Conservation (phyloP, 495 filamentous ascomycete genomes). For the Darksidea phi region DNA sequence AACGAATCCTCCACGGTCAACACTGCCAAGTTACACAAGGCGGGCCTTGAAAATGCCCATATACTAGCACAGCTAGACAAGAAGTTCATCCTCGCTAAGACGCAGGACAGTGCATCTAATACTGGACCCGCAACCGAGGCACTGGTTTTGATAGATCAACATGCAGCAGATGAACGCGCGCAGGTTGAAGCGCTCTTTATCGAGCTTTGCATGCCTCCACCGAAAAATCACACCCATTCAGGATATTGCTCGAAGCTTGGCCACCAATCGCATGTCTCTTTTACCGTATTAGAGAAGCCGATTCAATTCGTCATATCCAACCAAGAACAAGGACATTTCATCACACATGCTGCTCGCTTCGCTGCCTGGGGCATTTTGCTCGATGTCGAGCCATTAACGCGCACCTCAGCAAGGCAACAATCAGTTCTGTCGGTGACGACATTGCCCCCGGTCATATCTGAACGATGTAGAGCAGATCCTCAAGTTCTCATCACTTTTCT, state of each 20-base stretch:
- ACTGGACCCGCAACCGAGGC: constrained; percentile 26
- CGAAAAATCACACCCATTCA: neutral
- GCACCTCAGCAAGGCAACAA: constrained; percentile 12
- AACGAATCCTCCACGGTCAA: constrained; percentile 34
- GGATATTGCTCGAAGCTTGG: constrained; percentile 33
- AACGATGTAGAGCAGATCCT: constrained; percentile 72
- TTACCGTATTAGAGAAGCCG: constrained; percentile 48
- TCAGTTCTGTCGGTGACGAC: constrained; percentile 46
- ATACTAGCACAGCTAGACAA: constrained; percentile 81
- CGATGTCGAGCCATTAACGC: constrained; percentile 34
- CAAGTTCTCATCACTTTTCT: constrained; percentile 67
- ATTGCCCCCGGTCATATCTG: constrained; percentile 70
- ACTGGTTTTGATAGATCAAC: constrained; percentile 85
- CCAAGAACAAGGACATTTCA: constrained; percentile 59
- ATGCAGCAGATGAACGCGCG: constrained; percentile 89
- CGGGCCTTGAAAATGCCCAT: constrained; percentile 58
- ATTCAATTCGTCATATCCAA: constrained; percentile 61
- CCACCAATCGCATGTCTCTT: constrained; percentile 30
- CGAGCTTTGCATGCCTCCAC: constrained; percentile 48
- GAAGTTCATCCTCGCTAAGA: constrained; percentile 81
- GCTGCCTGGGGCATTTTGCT: constrained; percentile 71
- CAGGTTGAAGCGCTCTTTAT: constrained; percentile 69
- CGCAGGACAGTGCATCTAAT: constrained; percentile 35
- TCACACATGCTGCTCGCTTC: constrained; percentile 56
- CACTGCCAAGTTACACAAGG: constrained; percentile 63